Percentiles rank a stretch among this genome's conserved stretches.
These are phyloP conservation scores for Colletotrichum australisinense DNA, from an alignment of 2,329 filamentous ascomycete species.

Conservation along the genomic window DNA sequence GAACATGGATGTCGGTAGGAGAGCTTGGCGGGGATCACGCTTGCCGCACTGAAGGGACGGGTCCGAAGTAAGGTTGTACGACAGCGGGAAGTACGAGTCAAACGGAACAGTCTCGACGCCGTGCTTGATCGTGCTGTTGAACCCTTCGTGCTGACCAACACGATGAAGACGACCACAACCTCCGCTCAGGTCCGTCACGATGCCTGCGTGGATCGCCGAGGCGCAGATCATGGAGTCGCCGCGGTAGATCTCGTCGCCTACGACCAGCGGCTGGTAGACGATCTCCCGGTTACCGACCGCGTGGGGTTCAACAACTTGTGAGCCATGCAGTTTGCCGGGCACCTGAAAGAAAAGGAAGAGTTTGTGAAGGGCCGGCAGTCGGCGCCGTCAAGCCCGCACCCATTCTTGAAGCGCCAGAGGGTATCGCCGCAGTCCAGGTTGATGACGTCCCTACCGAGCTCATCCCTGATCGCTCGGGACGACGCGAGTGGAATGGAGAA, in stretches of 20 bases:
- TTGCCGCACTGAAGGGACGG: constrained; percentile 70
- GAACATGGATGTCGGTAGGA: constrained; percentile 84
- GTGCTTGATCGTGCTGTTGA: constrained; percentile 71
- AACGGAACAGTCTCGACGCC: constrained; percentile 84
- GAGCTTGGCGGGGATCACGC: constrained; percentile 83
- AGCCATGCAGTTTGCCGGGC: constrained; percentile 77
- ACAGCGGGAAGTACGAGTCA: constrained; percentile 88
- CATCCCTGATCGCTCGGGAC: constrained; percentile 17
- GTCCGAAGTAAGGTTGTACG: constrained; percentile 79
- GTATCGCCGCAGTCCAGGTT: constrained; percentile 26
- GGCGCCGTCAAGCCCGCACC: constrained; percentile 79
- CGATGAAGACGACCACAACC: constrained; percentile 86
- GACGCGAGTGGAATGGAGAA: constrained; percentile 22
- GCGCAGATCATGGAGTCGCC: constrained; percentile 91
- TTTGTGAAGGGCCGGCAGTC: constrained; percentile 81
- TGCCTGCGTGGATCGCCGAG: constrained; percentile 84
- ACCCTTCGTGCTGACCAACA: constrained; percentile 74
- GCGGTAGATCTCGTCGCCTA: constrained; percentile 82
- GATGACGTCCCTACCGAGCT: constrained; percentile 1
- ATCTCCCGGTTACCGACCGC: constrained; percentile 79
- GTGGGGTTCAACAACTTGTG: constrained; percentile 74
- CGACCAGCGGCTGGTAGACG: constrained; percentile 71
- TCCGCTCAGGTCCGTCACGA: constrained; percentile 76
- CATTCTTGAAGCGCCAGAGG: constrained; percentile 31
- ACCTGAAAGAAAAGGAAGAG: constrained; percentile 77